Evolutionary conservation across 177 flowering plant species (phyloP), one percentile per base, ranked within the genome.

Genomic region (Telopea speciosissima): DNA sequence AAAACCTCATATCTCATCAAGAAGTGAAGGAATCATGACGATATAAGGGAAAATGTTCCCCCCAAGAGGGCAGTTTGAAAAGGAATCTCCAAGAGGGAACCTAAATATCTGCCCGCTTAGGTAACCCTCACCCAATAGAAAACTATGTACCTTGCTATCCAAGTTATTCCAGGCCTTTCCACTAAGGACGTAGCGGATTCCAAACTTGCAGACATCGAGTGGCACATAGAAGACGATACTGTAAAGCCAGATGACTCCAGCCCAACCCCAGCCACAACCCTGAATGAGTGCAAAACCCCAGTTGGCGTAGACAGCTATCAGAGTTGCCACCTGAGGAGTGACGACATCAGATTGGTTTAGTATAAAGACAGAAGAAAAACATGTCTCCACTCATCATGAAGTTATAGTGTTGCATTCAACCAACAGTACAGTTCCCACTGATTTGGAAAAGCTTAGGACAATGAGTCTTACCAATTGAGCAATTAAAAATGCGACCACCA

Each of bases 221-320:
- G 97, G 97, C 25, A 94, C 3, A 67, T 92, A 94, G 22, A 86
- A 80, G 0, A 92, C 86, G 28, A 94, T 3, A 70, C 93, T 94
- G 81, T 83, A 94, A 21, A 90, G 79, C 98, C 98, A 94, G 70
- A 94, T 86, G 0, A 88, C 88, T 8, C 93, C 97, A 58, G 98
- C 98, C 98, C 98, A 94, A 0, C 95, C 95, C 98, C 98, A 94
- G 1, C 97, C 98, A n/a, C 69, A 49, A 13, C 97, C 98, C 62
- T 82, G 70, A 3, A 90, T 89, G 62, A 78, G 74, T 16, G 98
- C 96, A 67, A 94, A 94, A 5, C 78, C 79, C 96, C 97, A 94
- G 70, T 90, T 80, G 65, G 95, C 95, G 84, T 94, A 92, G 17
- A 94, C 98, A 3, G 98, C 92, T 44, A 94, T 78, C 8, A 89